Evolutionary conservation across 352 stramenopile genomes (phyloP).

Genomic region (Phytophthora vignae): DNA sequence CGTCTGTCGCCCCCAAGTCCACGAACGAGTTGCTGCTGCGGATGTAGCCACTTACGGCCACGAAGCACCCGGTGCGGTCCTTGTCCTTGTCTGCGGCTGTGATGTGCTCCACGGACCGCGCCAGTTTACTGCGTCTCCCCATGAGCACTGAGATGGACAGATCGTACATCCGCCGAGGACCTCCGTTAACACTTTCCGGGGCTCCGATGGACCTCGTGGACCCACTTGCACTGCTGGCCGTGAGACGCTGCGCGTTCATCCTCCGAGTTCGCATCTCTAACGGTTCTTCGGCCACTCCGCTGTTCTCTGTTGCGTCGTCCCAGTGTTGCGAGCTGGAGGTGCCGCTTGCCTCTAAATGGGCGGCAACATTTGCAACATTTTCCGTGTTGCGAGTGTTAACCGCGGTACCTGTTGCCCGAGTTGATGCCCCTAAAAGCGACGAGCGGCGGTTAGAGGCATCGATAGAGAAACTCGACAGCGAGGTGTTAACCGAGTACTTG

Average conservation of each 20-base stretch:
- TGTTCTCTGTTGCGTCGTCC: constrained; percentile 30
- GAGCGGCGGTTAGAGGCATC: constrained; percentile 24
- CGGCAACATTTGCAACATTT: constrained; percentile 18
- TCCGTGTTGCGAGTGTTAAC: constrained; percentile 14
- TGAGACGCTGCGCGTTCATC: constrained; percentile 16
- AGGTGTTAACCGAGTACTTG: constrained; percentile 64
- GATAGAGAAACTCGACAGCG: constrained; percentile 33
- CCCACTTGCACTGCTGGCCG: constrained; percentile 31
- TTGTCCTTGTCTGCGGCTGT: constrained; percentile 49
- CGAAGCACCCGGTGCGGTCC: constrained; percentile 63
- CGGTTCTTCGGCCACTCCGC: constrained; percentile 27
- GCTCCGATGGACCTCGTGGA: constrained; percentile 21
- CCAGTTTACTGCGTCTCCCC: constrained; percentile 58
- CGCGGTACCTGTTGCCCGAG: constrained; percentile 11
- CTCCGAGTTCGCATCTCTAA: constrained; percentile 4
- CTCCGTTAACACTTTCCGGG: constrained; percentile 10
- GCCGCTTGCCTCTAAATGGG: constrained; percentile 20
- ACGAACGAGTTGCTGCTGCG: constrained; percentile 49
- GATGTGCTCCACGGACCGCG: constrained; percentile 38
- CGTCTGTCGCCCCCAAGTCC: constrained; percentile 70
- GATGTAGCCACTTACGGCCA: constrained; percentile 60
- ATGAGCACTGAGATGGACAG: constrained; percentile 71
- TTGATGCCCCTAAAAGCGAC: constrained; percentile 15
- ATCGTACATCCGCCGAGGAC: constrained; percentile 38
- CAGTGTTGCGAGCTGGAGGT: constrained; percentile 24